These are phyloP conservation scores for Copromyces sp. DNA, from an alignment of 495 filamentous ascomycete genomes.

Conservation along the genomic window DNA sequence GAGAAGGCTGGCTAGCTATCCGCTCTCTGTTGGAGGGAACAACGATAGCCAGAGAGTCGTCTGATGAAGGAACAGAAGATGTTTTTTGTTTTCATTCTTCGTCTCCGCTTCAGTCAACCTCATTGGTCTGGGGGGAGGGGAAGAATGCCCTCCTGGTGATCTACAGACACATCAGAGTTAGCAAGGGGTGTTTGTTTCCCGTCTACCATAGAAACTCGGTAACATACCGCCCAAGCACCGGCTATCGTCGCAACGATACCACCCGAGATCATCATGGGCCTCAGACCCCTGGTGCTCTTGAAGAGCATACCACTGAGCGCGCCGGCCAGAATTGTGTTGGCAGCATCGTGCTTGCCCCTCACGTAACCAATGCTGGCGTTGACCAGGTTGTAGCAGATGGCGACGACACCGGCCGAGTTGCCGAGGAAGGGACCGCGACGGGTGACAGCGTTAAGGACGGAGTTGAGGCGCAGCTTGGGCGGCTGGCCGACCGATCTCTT, in stretches of 20 bases:
- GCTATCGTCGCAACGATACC: constrained; percentile 77
- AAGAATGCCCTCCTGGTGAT: constrained; percentile 22
- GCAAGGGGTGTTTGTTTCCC: background rate
- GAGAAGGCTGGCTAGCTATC: background rate
- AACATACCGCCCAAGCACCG: constrained; percentile 78
- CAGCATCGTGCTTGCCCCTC: constrained; percentile 81
- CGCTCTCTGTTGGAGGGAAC: background rate
- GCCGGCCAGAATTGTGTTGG: constrained; percentile 79
- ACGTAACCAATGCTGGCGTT: constrained; percentile 83
- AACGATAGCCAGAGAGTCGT: background rate
- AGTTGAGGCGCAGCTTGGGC: constrained; percentile 85
- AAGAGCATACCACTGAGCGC: constrained; percentile 85
- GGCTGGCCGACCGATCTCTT: constrained; percentile 61
- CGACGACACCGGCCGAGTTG: constrained; percentile 88
- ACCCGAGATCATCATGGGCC: constrained; percentile 88
- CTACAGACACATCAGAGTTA: constrained; percentile 9
- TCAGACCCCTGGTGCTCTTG: constrained; percentile 82
- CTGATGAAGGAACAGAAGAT: background rate
- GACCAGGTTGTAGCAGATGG: constrained; percentile 87
- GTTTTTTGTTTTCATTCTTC: background rate
- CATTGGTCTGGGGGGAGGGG: constrained; percentile 9
- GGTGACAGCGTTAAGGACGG: constrained; percentile 86
- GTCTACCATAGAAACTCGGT: background rate
- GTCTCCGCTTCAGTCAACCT: background rate
- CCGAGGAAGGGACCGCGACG: constrained; percentile 91